These are phyloP conservation scores for Zygoascus ofunaensis DNA, from an alignment of 805 yeast genomes.

Conservation along the genomic window DNA sequence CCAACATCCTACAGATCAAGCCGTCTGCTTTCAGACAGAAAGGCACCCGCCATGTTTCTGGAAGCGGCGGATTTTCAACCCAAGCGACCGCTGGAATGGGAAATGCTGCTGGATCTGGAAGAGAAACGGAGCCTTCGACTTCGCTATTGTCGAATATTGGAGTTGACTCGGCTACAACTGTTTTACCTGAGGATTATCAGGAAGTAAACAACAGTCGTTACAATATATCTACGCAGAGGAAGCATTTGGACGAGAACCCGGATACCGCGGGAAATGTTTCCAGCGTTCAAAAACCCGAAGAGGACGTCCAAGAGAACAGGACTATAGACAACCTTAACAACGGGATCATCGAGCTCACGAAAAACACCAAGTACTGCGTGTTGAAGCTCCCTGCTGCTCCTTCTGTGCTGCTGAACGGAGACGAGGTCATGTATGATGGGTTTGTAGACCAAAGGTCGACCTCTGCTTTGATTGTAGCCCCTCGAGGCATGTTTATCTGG, in stretches of 20 bases:
- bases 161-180: not conserved
- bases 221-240: too few species aligned
- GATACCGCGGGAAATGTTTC: too few species aligned
- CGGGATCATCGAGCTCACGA: constrained; percentile 42
- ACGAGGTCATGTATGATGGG: constrained; percentile 28
- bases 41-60: not conserved
- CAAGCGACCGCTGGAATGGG: not conserved
- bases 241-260: too few species aligned
- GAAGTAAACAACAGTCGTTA: not conserved
- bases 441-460: constrained; percentile 39
- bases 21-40: not conserved
- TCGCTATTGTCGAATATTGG: too few species aligned
- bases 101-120: not conserved
- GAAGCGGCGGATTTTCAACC: not conserved
- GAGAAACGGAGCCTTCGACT: too few species aligned
- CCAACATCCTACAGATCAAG: not conserved
- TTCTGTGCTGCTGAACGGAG: constrained; percentile 23
- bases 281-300: too few species aligned
- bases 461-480: constrained; percentile 42
- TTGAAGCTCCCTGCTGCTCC: constrained; percentile 51
- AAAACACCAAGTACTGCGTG: constrained; percentile 49
- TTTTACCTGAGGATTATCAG: not conserved
- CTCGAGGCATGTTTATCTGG: constrained; percentile 57
- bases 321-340: constrained; percentile 7
- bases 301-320: too few species aligned